phyloP scores from a whole-genome alignment of 2,329 filamentous ascomycete species.

The Xylaria sp. region DNA sequence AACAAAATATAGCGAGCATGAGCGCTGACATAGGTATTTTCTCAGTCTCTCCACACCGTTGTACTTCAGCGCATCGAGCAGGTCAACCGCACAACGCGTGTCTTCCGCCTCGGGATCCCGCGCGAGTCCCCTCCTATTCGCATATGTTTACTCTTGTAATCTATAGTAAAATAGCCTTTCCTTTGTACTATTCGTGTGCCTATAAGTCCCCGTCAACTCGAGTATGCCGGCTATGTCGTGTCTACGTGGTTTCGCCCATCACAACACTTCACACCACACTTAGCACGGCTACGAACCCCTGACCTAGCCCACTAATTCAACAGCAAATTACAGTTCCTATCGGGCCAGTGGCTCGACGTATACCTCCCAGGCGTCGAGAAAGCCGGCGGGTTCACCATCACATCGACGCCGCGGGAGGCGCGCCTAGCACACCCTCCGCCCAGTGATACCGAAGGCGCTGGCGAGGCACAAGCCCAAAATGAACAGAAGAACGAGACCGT shows the following conservation, averaged over 20 bases:
- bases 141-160: conserved; percentile 51
- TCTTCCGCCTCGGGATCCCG: conserved; percentile 73
- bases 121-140: conserved; percentile 58
- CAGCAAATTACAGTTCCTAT: conserved; percentile 69
- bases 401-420: conserved; percentile 74
- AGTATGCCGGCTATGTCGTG: background rate
- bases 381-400: conserved; percentile 89
- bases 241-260: background rate
- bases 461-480: background rate
- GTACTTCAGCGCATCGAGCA: conserved; percentile 69
- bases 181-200: too few species aligned
- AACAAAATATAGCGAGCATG: background rate
- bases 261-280: background rate
- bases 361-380: conserved; percentile 75
- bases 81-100: conserved; percentile 73
- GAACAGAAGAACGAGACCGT: background rate
- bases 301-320: conserved; percentile 32
- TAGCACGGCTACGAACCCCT: background rate
- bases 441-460: background rate
- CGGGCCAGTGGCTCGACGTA: conserved; percentile 91
- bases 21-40: conserved; percentile 6
- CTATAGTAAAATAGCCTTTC: background rate
- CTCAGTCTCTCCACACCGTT: conserved; percentile 68
- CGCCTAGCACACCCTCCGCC: conserved; percentile 43
- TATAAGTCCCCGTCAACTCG: background rate